These are phyloP conservation scores for Marasmius oreades DNA, from an alignment of 1,284 basidiomycete genomes.

Conservation along the genomic window DNA sequence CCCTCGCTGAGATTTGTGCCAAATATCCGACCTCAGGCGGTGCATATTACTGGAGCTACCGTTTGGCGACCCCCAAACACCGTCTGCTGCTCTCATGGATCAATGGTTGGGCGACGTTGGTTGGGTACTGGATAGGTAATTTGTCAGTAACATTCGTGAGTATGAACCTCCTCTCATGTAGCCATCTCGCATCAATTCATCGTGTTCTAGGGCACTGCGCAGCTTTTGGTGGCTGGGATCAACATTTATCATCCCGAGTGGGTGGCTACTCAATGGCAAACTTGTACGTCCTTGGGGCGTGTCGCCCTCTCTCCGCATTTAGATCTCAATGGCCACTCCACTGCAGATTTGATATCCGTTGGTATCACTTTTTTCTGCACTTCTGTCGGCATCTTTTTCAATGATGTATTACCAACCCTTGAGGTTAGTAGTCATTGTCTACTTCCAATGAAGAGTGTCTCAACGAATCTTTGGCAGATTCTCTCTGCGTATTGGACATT, in stretches of 20 bases:
- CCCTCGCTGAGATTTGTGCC: conserved; percentile 52
- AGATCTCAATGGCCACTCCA: background rate
- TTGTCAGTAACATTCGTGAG: conserved; percentile 51
- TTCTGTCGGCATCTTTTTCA: conserved; percentile 45
- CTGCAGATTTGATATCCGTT: conserved; percentile 47
- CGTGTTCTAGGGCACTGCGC: too few species aligned
- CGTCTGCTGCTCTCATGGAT: conserved; percentile 50
- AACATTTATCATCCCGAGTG: too few species aligned
- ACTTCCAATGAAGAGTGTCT: background rate
- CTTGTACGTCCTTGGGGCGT: too few species aligned
- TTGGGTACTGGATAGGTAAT: conserved; percentile 54
- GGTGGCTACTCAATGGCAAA: too few species aligned
- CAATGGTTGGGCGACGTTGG: conserved; percentile 54
- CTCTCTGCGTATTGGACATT: conserved; percentile 51
- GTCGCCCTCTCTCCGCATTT: too few species aligned
- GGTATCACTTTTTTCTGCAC: conserved; percentile 40
- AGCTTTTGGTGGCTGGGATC: too few species aligned
- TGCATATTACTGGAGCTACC: conserved; percentile 57
- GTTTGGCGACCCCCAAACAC: conserved; percentile 39
- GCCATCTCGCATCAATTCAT: too few species aligned
- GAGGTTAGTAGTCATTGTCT: conserved; percentile 33
- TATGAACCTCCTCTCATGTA: conserved; percentile 7
- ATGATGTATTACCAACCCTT: conserved; percentile 40
- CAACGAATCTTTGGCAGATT: conserved; percentile 29
- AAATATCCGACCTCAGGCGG: conserved; percentile 57